Conservation (phyloP, 805 yeast species). For the Saccharomycopsis selenospora region DNA sequence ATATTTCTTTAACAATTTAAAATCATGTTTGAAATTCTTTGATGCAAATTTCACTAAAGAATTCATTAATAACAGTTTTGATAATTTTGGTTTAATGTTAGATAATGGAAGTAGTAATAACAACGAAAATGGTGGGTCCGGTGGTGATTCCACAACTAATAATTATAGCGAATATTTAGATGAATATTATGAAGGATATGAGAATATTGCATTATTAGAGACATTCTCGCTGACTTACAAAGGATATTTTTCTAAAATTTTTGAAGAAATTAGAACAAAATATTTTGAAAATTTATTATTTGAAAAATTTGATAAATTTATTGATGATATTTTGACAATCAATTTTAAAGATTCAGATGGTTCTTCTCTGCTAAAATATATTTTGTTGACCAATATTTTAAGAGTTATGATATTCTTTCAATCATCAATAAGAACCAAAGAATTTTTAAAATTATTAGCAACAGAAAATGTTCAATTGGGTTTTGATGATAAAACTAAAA, state of each 20-base stretch:
- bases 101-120: neutral
- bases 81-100: neutral
- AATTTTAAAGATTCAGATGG: neutral
- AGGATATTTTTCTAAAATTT: neutral
- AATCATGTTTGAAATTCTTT: slow-evolving; percentile 3
- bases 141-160: neutral
- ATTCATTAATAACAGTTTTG: slow-evolving; percentile 1
- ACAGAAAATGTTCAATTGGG: neutral
- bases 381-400: neutral
- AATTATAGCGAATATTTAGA: neutral
- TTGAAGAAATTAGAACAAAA: neutral
- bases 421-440: neutral
- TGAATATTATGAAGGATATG: slow-evolving; percentile 5
- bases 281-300: neutral
- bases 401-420: neutral
- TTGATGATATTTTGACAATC: neutral
- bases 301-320: slow-evolving; percentile 2
- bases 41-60: neutral
- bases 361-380: neutral
- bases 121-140: neutral
- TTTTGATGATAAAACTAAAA: neutral
- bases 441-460: slow-evolving; percentile 1
- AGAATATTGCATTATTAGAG: slow-evolving; percentile 1
- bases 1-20: slow-evolving; percentile 3
- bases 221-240: slow-evolving; percentile 1